A percentile compares a stretch with the other conserved stretches of the same genome.
Conservation (phyloP, 345 rosid species). For the Ailanthus altissimus region DNA sequence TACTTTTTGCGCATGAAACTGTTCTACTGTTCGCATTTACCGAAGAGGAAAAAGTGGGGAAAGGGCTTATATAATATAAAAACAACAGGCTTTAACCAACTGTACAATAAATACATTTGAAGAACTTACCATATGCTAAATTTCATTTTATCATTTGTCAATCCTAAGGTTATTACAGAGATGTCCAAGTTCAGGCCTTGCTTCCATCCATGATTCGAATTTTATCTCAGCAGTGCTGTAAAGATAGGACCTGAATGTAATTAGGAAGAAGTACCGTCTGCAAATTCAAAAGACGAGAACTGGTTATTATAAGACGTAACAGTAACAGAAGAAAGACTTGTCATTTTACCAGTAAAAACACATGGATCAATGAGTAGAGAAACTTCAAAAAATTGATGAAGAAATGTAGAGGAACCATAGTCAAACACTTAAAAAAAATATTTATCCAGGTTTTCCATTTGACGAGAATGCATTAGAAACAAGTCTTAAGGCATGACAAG, state of each 20-base stretch:
- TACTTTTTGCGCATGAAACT: not conserved
- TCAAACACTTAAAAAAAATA: no score
- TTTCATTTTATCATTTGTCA: constrained; percentile 43
- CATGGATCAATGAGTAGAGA: not conserved
- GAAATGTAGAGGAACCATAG: no score
- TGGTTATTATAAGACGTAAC: not conserved
- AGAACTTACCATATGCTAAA: constrained; percentile 9
- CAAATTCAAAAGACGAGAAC: constrained; percentile 16
- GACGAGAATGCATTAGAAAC: not conserved
- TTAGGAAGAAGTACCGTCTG: constrained; percentile 91
- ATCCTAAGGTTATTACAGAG: constrained; percentile 85
- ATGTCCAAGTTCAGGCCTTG: constrained; percentile 92
- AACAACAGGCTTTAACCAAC: constrained; percentile 25
- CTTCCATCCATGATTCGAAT: constrained; percentile 76
- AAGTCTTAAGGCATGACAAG: not conserved
- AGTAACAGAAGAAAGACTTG: not conserved
- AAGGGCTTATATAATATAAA: not conserved
- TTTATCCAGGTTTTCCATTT: not conserved
- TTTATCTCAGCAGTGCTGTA: constrained; percentile 57
- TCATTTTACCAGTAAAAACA: not conserved
- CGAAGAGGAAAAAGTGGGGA: not conserved
- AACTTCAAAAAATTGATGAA: not conserved
- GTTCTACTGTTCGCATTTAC: not conserved
- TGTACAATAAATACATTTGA: constrained; percentile 38
- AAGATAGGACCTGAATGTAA: constrained; percentile 87